Conservation (phyloP, 306 rosid genomes). For the Lathyrus sativus region DNA sequence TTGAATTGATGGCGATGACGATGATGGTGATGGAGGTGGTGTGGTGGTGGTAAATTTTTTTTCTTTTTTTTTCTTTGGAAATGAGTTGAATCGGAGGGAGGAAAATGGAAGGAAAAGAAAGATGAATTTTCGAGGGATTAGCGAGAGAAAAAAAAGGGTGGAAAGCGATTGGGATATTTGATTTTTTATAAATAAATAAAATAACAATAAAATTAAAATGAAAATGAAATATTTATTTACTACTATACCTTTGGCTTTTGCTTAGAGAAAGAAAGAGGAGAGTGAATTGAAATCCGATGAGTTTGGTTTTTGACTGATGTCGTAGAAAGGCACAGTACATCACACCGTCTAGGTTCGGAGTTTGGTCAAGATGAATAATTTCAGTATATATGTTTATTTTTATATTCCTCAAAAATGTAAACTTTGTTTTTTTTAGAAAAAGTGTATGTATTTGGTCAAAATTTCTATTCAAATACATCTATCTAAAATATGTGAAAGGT, state of each 20-base stretch:
- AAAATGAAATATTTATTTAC: background rate
- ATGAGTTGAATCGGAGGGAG: conserved; percentile 30
- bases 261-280: background rate
- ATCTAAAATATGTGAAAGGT: too few species aligned
- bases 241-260: background rate
- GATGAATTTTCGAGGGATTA: conserved; percentile 13
- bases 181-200: background rate
- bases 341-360: background rate
- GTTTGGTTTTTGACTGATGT: background rate
- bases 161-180: conserved; percentile 18
- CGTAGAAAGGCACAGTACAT: too few species aligned
- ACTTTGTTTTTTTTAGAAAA: too few species aligned
- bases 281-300: background rate
- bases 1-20: conserved; percentile 8
- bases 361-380: background rate
- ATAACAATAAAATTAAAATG: background rate
- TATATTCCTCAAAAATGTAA: too few species aligned
- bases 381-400: too few species aligned
- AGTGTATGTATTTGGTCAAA: too few species aligned
- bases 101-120: conserved; percentile 9
- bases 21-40: background rate
- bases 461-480: too few species aligned
- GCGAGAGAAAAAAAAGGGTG: conserved; percentile 15
- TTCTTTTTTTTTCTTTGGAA: background rate
- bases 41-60: background rate